phyloP scores from a whole-genome alignment of 352 stramenopile species.

The Globisporangium paroecandrum region DNA sequence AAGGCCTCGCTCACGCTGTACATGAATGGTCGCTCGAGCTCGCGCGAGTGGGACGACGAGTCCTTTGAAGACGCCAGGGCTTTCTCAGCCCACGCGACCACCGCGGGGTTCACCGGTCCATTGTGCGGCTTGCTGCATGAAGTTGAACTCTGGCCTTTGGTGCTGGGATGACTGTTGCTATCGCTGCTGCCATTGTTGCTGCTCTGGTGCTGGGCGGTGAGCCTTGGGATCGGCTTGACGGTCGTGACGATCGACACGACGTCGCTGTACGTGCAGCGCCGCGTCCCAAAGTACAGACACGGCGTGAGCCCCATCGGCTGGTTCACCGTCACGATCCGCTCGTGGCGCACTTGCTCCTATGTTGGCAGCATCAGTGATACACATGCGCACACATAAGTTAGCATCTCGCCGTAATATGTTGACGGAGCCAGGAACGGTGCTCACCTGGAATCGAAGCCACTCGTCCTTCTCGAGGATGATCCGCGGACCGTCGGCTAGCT shows the following conservation, averaged over 20 bases:
- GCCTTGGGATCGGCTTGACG: slow-evolving; percentile 26
- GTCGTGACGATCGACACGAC: slow-evolving; percentile 71
- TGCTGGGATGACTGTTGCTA: slow-evolving; percentile 1
- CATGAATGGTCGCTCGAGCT: slow-evolving; percentile 21
- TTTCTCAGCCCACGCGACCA: slow-evolving; percentile 8
- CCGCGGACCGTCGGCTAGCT: neutral
- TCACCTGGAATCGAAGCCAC: slow-evolving; percentile 39
- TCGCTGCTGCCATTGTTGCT: neutral
- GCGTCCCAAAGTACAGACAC: slow-evolving; percentile 69
- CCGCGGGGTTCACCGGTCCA: neutral
- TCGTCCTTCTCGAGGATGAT: slow-evolving; percentile 27
- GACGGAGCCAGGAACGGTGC: neutral
- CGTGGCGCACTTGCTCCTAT: slow-evolving; percentile 41
- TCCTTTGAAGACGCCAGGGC: slow-evolving; percentile 8
- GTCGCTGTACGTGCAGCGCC: slow-evolving; percentile 69
- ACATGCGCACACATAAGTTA: neutral
- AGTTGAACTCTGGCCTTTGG: neutral
- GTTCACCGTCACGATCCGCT: slow-evolving; percentile 57
- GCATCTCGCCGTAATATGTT: neutral
- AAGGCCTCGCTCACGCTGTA: neutral
- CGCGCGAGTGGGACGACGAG: neutral
- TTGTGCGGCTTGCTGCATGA: neutral
- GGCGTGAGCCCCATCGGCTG: slow-evolving; percentile 47
- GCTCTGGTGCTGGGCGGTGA: slow-evolving; percentile 11
- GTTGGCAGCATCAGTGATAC: neutral